Base-by-base conservation (phyloP, 208 protist species). In the Herpetomonas tarakana region DNA sequence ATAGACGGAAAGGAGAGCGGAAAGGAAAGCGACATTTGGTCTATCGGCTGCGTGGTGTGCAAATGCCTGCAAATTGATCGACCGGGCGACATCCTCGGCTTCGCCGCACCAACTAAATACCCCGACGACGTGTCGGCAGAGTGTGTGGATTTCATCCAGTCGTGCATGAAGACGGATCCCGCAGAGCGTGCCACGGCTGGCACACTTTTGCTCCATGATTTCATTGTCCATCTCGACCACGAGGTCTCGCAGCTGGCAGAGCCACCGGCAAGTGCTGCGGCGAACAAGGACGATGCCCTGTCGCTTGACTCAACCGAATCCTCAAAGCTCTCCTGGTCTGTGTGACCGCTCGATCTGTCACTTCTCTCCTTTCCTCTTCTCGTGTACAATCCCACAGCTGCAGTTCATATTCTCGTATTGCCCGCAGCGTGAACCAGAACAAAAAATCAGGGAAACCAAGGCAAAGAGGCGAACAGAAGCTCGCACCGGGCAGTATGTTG, bases 1-100 rank as follows among this genome's bases (percentile, higher is more conserved):
- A 52, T 85, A 21, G 79, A 84, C 41, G 78, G 79, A 19, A 75
- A 81, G 60, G 47, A 67, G 14, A 79, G 68, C 27, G 76, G 70
- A 11, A 86, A 83, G 30, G 74, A 72, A 52, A 81, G 83, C 46
- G 79, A 82, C 62, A 84, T 90, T 28, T 90, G 79, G 83, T 86
- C 79, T 1, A 80, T 86, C 41, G 76, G 83, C 3, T 81, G 76
- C 31, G 79, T 86, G 2, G 64, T 72, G 11, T 82, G 76, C 52
- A 76, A 86, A 52, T 83, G 72, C 44, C 56, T 90, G 58, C 70
- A 78, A 35, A 68, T 87, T 46, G 58, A 58, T 1, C 68, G 67
- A 19, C 53, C 62, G 22, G 67, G 76, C 24, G 72, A 67, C 26
- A 45, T 90, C 27, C 68, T 84, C 39, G 78, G 76, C 41, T 90